Conservation (phyloP, 768 basidiomycete genomes). For the Chiua virens region DNA sequence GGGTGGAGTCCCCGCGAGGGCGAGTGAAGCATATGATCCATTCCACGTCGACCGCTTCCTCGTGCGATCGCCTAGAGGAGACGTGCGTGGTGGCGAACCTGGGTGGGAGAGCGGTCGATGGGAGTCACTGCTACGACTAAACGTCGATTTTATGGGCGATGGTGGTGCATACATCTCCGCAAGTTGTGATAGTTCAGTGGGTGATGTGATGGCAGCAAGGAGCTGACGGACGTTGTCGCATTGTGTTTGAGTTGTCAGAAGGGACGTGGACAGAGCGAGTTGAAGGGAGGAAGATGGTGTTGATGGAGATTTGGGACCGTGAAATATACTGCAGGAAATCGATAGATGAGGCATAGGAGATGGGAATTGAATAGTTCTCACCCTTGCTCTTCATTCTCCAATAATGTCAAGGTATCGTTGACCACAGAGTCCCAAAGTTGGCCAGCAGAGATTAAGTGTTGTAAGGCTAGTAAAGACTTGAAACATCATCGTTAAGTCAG, state of each 20-base stretch:
- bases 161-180: conserved; percentile 89
- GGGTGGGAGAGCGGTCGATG: conserved; percentile 49
- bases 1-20: conserved; percentile 44
- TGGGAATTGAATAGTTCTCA: conserved; percentile 29
- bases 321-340: conserved; percentile 31
- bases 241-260: conserved; percentile 75
- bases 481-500: conserved; percentile 4
- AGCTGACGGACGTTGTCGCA: conserved; percentile 81
- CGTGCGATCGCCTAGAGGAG: conserved; percentile 22
- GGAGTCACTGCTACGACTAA: conserved; percentile 25
- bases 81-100: conserved; percentile 22
- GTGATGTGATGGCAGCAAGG: conserved; percentile 72
- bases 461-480: conserved; percentile 65
- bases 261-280: conserved; percentile 68
- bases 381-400: conserved; percentile 74
- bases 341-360: background rate
- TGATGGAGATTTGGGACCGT: conserved; percentile 42
- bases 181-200: conserved; percentile 70
- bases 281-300: conserved; percentile 44
- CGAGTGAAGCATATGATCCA: conserved; percentile 58
- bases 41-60: conserved; percentile 77
- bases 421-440: conserved; percentile 74
- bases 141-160: conserved; percentile 45
- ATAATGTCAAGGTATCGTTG: conserved; percentile 60
- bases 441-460: conserved; percentile 66